A percentile compares a stretch with the other conserved stretches of the same genome.
These are phyloP conservation scores for Aquilaria sinensis DNA, from an alignment of 345 rosid species.

Conservation along the genomic window DNA sequence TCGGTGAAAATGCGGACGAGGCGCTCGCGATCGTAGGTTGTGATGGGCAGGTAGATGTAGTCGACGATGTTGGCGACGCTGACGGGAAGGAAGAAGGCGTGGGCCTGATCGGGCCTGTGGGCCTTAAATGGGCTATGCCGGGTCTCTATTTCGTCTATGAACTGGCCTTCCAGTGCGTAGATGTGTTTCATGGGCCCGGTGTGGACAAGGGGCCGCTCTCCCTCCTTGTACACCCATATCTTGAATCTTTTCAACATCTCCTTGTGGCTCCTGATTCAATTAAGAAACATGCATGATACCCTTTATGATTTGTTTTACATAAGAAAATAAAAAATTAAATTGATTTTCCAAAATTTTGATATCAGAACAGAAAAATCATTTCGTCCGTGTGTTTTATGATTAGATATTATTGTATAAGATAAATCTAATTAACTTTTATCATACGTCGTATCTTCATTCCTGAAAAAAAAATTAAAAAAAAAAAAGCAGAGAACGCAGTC, in stretches of 20 bases:
- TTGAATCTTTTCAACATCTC: constrained; percentile 39
- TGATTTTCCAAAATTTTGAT: too few species aligned
- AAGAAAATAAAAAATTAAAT: too few species aligned
- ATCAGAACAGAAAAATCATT: too few species aligned
- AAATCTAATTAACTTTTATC: not conserved
- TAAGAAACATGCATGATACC: too few species aligned
- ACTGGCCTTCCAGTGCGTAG: constrained; percentile 29
- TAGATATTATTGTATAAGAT: not conserved
- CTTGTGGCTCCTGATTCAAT: constrained; percentile 19
- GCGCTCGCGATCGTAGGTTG: constrained; percentile 16
- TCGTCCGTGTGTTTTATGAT: too few species aligned
- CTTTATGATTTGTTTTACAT: too few species aligned
- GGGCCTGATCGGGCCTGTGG: constrained; percentile 23
- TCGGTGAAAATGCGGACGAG: constrained; percentile 19
- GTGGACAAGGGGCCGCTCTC: constrained; percentile 26
- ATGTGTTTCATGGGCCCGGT: constrained; percentile 17
- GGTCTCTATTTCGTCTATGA: constrained; percentile 29
- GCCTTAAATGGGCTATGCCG: constrained; percentile 22
- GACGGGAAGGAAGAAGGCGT: constrained; percentile 27
- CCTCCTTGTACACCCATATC: constrained; percentile 29
- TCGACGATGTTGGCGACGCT: constrained; percentile 17
- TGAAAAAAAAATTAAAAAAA: not conserved
- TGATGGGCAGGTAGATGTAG: constrained; percentile 16
- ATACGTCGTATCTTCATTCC: not conserved
- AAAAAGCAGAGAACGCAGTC: not conserved